These are phyloP conservation scores for Diaporthe citrichinensis DNA, from an alignment of 2,329 filamentous ascomycete genomes.

Conservation along the genomic window DNA sequence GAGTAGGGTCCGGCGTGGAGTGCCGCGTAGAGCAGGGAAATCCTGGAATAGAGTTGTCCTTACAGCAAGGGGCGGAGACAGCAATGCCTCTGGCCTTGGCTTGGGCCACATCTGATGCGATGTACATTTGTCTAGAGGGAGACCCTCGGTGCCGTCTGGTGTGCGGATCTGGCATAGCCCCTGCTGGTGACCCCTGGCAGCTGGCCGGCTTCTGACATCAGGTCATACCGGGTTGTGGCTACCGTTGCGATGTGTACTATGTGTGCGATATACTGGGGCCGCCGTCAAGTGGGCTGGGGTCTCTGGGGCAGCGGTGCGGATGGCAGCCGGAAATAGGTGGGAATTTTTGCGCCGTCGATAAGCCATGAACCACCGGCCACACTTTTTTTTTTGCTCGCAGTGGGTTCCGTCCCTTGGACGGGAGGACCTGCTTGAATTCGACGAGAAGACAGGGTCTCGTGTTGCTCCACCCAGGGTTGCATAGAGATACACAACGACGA, in stretches of 20 bases:
- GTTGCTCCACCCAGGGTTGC: conserved; percentile 25
- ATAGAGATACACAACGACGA: conserved; percentile 7
- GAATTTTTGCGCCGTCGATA: conserved; percentile 20
- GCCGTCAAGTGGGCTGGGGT: conserved; percentile 29
- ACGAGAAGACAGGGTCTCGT: conserved; percentile 18
- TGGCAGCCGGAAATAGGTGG: conserved; percentile 25
- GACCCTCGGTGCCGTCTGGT: not conserved
- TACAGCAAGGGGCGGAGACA: conserved; percentile 22
- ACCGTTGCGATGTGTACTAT: conserved; percentile 8
- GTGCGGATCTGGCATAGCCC: conserved; percentile 1
- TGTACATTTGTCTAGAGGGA: conserved; percentile 28
- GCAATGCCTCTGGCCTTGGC: conserved; percentile 33
- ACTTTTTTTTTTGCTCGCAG: not conserved
- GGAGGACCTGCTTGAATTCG: conserved; percentile 3
- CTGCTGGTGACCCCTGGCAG: conserved; percentile 4
- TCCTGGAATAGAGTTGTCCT: conserved; percentile 27
- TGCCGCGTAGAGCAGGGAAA: not conserved
- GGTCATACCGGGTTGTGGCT: conserved; percentile 13
- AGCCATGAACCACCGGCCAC: conserved; percentile 13
- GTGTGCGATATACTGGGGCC: conserved; percentile 14
- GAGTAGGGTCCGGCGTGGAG: conserved; percentile 25
- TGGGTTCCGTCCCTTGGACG: not conserved
- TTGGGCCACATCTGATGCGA: conserved; percentile 18
- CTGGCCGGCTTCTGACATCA: conserved; percentile 35
- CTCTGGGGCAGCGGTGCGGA: conserved; percentile 15